phyloP scores from a whole-genome alignment of 345 rosid genomes.

The Orychophragmus violaceus region DNA sequence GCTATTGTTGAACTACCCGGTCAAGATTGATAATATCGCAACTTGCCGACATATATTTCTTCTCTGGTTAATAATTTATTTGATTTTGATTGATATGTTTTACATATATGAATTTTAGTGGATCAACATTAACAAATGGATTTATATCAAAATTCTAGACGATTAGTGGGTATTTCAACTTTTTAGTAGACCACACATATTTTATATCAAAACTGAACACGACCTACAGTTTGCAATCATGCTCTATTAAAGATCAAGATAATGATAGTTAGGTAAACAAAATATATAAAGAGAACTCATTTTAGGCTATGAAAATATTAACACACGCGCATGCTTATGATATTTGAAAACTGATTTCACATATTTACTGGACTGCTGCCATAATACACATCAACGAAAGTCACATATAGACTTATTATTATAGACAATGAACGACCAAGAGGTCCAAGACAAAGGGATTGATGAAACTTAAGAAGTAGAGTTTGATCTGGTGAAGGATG shows the following conservation, averaged over 20 bases:
- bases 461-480: conserved; percentile 31
- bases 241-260: not conserved
- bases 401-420: not conserved
- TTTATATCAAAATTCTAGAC: not conserved
- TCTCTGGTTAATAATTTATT: not conserved
- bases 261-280: not conserved
- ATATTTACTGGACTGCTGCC: not conserved
- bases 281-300: not conserved
- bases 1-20: not conserved
- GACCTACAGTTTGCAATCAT: conserved; percentile 3
- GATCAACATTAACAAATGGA: not conserved
- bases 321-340: not conserved
- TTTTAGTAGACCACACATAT: not conserved
- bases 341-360: not conserved
- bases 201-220: conserved; percentile 1
- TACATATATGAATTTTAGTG: not conserved
- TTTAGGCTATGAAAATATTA: not conserved
- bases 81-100: not conserved
- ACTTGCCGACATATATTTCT: not conserved
- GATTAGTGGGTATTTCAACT: conserved; percentile 7
- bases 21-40: not conserved
- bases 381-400: not conserved
- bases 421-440: not conserved
- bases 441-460: not conserved
- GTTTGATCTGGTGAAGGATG: conserved; percentile 53